These are phyloP conservation scores for Bolboschoenus planiculmis DNA, from an alignment of 176 grass and related monocot genomes.

Conservation along the genomic window DNA sequence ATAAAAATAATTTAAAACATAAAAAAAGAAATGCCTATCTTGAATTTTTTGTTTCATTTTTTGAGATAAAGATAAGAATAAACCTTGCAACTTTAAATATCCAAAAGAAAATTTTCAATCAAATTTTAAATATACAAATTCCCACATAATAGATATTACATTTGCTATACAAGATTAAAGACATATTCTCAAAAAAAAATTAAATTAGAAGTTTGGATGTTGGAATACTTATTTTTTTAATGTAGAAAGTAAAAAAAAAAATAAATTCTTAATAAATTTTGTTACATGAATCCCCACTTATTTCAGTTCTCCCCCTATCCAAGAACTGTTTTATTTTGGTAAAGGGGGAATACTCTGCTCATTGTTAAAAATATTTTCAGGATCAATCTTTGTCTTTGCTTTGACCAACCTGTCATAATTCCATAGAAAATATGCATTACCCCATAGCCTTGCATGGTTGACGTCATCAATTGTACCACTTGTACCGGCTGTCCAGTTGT, in stretches of 20 bases:
- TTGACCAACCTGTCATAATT: slow-evolving; percentile 44
- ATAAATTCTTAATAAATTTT: not conserved
- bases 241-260: not conserved
- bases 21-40: too few relatives aligned
- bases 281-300: not conserved
- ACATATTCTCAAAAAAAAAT: too few relatives aligned
- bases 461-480: not conserved
- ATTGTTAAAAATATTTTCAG: slow-evolving; percentile 45
- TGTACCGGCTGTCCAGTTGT: slow-evolving; percentile 11
- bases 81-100: too few relatives aligned
- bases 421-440: slow-evolving; percentile 18
- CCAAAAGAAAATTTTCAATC: too few relatives aligned
- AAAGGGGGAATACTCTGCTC: slow-evolving; percentile 62
- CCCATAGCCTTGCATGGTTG: slow-evolving; percentile 33
- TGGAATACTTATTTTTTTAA: not conserved
- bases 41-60: too few relatives aligned
- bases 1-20: too few relatives aligned
- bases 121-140: too few relatives aligned
- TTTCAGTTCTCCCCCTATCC: not conserved
- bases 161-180: too few relatives aligned
- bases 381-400: slow-evolving; percentile 42
- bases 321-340: not conserved
- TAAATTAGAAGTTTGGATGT: not conserved
- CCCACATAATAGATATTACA: too few relatives aligned
- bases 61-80: too few relatives aligned